Conservation (phyloP, 768 basidiomycete species). For the Strobilomyces dryophilus region DNA sequence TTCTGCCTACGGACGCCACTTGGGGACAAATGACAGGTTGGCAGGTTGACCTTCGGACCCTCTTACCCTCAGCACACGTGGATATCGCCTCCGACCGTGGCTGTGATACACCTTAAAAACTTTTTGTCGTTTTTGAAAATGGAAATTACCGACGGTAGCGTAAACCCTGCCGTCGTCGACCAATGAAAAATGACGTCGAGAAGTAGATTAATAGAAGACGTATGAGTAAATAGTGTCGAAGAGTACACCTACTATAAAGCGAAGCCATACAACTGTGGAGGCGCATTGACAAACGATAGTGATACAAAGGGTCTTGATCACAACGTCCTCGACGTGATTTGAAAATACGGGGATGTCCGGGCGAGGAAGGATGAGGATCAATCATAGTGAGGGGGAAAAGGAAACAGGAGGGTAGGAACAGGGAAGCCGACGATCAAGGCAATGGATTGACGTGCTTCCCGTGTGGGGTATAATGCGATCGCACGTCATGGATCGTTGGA, state of each 20-base stretch:
- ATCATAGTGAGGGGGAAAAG: slow-evolving; percentile 14
- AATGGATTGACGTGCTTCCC: slow-evolving; percentile 47
- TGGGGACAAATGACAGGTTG: slow-evolving; percentile 1
- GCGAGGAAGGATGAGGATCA: slow-evolving; percentile 19
- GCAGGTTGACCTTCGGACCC: slow-evolving; percentile 13
- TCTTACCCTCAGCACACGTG: slow-evolving; percentile 3
- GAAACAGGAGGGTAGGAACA: slow-evolving; percentile 14
- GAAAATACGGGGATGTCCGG: slow-evolving; percentile 29
- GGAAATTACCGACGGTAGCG: slow-evolving; percentile 23
- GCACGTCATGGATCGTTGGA: slow-evolving; percentile 35
- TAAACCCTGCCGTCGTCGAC: slow-evolving; percentile 19
- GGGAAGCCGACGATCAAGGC: slow-evolving; percentile 34
- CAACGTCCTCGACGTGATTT: slow-evolving; percentile 21
- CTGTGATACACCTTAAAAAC: slow-evolving; percentile 32
- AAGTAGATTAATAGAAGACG: slow-evolving; percentile 26
- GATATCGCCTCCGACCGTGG: slow-evolving; percentile 24
- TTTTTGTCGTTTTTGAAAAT: slow-evolving; percentile 19
- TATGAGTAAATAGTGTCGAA: slow-evolving; percentile 31
- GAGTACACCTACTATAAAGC: slow-evolving; percentile 32
- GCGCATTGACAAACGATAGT: slow-evolving; percentile 25
- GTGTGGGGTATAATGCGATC: slow-evolving; percentile 35
- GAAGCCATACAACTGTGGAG: slow-evolving; percentile 20
- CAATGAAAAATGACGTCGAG: slow-evolving; percentile 17
- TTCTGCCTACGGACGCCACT: slow-evolving; percentile 1
- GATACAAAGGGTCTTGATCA: slow-evolving; percentile 31